phyloP scores from a whole-genome alignment of 768 basidiomycete species.

The Cystobasidium ongulense region DNA sequence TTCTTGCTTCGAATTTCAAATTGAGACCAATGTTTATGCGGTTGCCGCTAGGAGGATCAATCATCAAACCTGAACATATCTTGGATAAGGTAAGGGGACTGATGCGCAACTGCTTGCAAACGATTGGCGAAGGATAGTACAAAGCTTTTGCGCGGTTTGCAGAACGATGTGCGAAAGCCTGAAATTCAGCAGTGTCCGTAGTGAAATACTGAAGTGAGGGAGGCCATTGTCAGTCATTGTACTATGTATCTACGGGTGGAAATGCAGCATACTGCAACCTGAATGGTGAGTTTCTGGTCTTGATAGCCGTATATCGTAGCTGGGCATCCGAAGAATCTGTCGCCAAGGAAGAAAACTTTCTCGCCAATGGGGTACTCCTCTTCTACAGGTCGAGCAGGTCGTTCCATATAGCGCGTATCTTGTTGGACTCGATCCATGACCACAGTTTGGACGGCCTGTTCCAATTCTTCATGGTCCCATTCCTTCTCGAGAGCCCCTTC shows the following conservation, averaged over 20 bases:
- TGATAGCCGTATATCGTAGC: conserved; percentile 74
- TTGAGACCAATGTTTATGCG: conserved; percentile 88
- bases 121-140: conserved; percentile 73
- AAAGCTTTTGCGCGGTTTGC: conserved; percentile 49
- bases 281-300: conserved; percentile 63
- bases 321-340: conserved; percentile 84
- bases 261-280: conserved; percentile 64
- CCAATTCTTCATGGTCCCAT: conserved; percentile 81
- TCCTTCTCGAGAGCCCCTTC: conserved; percentile 89
- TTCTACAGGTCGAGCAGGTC: conserved; percentile 66
- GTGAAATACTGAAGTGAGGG: conserved; percentile 65
- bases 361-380: conserved; percentile 85
- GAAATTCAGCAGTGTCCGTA: conserved; percentile 68
- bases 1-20: conserved; percentile 91
- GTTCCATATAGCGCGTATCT: conserved; percentile 68
- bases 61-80: conserved; percentile 90
- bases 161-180: conserved; percentile 66
- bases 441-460: conserved; percentile 79
- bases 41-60: conserved; percentile 61
- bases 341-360: conserved; percentile 91
- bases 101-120: conserved; percentile 64
- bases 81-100: conserved; percentile 72
- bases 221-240: too few species aligned
- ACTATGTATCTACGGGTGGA: not conserved
- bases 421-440: conserved; percentile 72